Percentiles rank a stretch among this genome's conserved stretches.
phyloP scores from a whole-genome alignment of 2,329 filamentous ascomycete genomes.

The Pseudogymnoascus sp. region DNA sequence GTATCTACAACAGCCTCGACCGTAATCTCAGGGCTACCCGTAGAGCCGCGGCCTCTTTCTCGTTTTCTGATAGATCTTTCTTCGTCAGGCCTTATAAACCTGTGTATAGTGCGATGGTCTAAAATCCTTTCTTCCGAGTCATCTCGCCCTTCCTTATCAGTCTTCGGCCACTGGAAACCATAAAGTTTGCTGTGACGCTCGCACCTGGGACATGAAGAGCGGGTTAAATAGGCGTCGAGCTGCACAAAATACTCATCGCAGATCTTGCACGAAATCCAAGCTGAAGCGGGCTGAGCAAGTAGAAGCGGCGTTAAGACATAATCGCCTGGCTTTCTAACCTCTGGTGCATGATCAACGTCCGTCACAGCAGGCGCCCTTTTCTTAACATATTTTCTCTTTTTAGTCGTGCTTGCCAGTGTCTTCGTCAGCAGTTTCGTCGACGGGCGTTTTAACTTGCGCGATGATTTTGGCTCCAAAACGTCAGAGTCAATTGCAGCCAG shows the following conservation, averaged over 20 bases:
- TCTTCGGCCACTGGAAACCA: conserved; percentile 94
- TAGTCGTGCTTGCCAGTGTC: conserved; percentile 16
- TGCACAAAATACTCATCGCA: conserved; percentile 82
- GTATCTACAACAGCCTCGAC: not conserved
- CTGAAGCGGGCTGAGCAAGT: conserved; percentile 65
- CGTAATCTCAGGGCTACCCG: not conserved
- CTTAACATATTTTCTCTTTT: conserved; percentile 16
- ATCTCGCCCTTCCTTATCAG: conserved; percentile 64
- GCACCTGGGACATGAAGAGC: conserved; percentile 80
- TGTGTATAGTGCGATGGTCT: conserved; percentile 81
- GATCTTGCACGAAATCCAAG: conserved; percentile 82
- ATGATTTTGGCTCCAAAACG: not conserved
- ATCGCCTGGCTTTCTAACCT: conserved; percentile 57
- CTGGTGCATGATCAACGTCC: conserved; percentile 22
- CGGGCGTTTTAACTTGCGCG: conserved; percentile 9
- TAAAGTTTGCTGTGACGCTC: conserved; percentile 95
- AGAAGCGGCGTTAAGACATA: conserved; percentile 75
- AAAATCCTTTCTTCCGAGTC: conserved; percentile 63
- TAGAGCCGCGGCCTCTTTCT: conserved; percentile 10
- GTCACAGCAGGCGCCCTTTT: conserved; percentile 14
- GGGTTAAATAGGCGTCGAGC: conserved; percentile 77
- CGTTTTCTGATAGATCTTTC: conserved; percentile 37
- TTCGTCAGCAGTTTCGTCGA: conserved; percentile 14
- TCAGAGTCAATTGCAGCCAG: not conserved
- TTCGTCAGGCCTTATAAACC: conserved; percentile 67